These are phyloP conservation scores for Lyophyllum shimeji DNA, from an alignment of 768 basidiomycete species.

Conservation along the genomic window DNA sequence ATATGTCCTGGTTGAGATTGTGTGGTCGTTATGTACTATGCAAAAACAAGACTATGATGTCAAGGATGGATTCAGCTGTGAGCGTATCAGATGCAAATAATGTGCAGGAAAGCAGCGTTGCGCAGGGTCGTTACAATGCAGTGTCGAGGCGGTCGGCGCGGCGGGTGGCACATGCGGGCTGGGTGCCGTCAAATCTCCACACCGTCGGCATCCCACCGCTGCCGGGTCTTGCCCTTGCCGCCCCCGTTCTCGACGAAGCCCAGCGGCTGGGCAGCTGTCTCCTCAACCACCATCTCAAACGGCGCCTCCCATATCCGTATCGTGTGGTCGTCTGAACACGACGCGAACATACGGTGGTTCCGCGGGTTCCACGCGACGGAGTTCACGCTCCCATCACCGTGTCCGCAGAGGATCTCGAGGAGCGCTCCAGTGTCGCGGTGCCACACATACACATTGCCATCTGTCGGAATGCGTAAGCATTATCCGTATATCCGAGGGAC, in stretches of 20 bases:
- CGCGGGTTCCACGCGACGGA: slow-evolving; percentile 95
- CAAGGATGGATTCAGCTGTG: slow-evolving; percentile 13
- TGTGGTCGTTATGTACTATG: slow-evolving; percentile 27
- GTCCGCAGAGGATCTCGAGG: slow-evolving; percentile 87
- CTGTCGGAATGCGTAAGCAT: slow-evolving; percentile 40
- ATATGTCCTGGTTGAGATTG: slow-evolving; percentile 21
- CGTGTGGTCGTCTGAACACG: slow-evolving; percentile 90
- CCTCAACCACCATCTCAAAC: slow-evolving; percentile 23
- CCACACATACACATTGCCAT: slow-evolving; percentile 95
- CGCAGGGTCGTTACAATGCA: slow-evolving; percentile 17
- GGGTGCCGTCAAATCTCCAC: slow-evolving; percentile 18
- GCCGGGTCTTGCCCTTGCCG: slow-evolving; percentile 64
- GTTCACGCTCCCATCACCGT: slow-evolving; percentile 89
- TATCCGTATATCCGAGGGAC: not conserved
- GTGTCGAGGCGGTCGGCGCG: not conserved
- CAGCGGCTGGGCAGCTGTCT: slow-evolving; percentile 13
- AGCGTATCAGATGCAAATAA: slow-evolving; percentile 17
- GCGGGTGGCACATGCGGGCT: not conserved
- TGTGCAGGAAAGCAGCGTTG: slow-evolving; percentile 14
- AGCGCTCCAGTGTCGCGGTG: slow-evolving; percentile 81
- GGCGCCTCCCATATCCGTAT: slow-evolving; percentile 88
- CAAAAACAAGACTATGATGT: slow-evolving; percentile 22
- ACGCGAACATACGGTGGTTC: slow-evolving; percentile 91
- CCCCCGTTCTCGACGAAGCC: slow-evolving; percentile 44
- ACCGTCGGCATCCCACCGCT: slow-evolving; percentile 38